Evolutionary conservation across 169 alveolate species (phyloP).

Genomic region (Cryptosporidium xiaoi): DNA sequence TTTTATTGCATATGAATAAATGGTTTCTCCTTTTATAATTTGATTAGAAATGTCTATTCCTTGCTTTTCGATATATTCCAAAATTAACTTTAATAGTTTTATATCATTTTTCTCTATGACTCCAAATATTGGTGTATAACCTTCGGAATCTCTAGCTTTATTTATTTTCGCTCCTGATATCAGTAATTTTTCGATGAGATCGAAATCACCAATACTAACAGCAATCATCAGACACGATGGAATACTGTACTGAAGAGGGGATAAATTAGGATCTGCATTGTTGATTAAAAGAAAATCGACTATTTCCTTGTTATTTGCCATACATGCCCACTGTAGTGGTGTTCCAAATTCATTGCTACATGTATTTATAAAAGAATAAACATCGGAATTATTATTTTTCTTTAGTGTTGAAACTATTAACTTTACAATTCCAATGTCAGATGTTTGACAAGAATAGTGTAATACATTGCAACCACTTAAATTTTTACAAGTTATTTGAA

Average conservation of each 20-base stretch:
- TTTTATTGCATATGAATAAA: slow-evolving; percentile 43
- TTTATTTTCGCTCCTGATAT: slow-evolving; percentile 41
- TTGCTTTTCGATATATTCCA: slow-evolving; percentile 41
- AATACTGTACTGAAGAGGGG: slow-evolving; percentile 11
- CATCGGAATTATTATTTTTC: not conserved
- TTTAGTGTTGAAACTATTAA: not conserved
- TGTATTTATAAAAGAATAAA: slow-evolving; percentile 32
- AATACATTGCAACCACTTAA: slow-evolving; percentile 34
- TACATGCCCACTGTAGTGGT: slow-evolving; percentile 74
- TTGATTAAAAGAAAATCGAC: slow-evolving; percentile 24
- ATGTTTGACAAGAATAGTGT: slow-evolving; percentile 56
- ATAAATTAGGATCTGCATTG: slow-evolving; percentile 35
- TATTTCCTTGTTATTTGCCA: slow-evolving; percentile 36
- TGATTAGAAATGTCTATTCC: slow-evolving; percentile 11
- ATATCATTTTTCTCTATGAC: slow-evolving; percentile 49
- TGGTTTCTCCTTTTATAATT: slow-evolving; percentile 28
- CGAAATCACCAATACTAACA: slow-evolving; percentile 40
- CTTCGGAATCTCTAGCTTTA: slow-evolving; percentile 54
- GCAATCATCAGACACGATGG: slow-evolving; percentile 57
- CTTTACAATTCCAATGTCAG: slow-evolving; percentile 17
- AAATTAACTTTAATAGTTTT: slow-evolving; percentile 15
- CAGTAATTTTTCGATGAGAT: slow-evolving; percentile 28
- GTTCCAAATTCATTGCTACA: slow-evolving; percentile 69
- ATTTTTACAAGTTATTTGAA: slow-evolving; percentile 26
- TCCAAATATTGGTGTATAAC: slow-evolving; percentile 58